Evolutionary conservation across 306 rosid species (phyloP), one percentile per base, ranked within the genome.

Genomic region (Hippophae rhamnoides): DNA sequence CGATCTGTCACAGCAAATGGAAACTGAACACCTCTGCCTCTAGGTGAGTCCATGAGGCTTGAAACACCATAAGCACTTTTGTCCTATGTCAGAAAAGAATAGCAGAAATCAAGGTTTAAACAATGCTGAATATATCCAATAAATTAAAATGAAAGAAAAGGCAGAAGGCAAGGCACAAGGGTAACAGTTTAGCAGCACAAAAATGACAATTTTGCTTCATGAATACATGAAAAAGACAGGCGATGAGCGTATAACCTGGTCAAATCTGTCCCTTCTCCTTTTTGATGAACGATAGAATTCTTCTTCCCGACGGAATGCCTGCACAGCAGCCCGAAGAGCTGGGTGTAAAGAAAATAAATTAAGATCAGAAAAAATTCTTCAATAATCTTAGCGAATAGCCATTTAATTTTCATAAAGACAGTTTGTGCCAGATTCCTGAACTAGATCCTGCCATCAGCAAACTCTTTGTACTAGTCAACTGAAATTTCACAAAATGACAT

Each of bases 271-370:
- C 78, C 81, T 86, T 75, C 75, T 89, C 76, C 85, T 80, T 73
- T 93, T 93, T 13, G 89, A 74, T 60, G 94, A 78, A 57, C 90
- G 85, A 75, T 78, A 74, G 66, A 84, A 66, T 57, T 89, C 97
- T 70, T 86, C 99, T 79, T 93, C 99, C 58, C 89, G 86, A 5
- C 81, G 85, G 67, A 80, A 93, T 64, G 99, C 99, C 74, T 78
- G 94, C 61, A 93, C 95, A 52, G 97, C 99, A 77, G 79, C 80
- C 80, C 75, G 89, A 74, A 93, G 94, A 63, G 97, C 99, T 93
- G 79, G 38, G 60, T 58, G 68, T 68, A 76, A 60, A 56, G 62
- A 47, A 54, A 57, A 46, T 40, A 31, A 57, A 59, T 56, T 54
- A 54, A 13, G 6, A 47, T 49, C n/a, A 13, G 57, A 49, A 12